Base-by-base conservation (phyloP, 208 protist genomes). In the Sergeia podlipaevii region DNA sequence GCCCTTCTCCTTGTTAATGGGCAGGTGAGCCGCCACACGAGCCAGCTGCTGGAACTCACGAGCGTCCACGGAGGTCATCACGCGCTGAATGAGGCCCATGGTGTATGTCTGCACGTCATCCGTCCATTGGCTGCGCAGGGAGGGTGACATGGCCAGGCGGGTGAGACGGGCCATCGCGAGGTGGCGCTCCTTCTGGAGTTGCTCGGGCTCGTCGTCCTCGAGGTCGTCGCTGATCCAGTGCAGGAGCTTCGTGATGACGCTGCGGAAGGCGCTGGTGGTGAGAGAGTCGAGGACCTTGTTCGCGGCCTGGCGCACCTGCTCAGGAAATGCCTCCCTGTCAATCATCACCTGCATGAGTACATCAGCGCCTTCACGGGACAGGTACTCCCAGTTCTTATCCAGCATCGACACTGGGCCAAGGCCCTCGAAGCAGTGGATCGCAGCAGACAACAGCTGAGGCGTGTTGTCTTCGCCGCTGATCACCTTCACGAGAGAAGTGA, bases 291-390 rank as follows among this genome's bases (percentile, higher is more conserved):
- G 66, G 23, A 77, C 74, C 65, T 84, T 82, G 18, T 53, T 57
- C 2, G 89, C 89, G 17, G 80, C 70, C 30, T 71, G 58, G 0
- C 85, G 79, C 50, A 89, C 85, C 20, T 47, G 47, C 55, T 84
- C 80, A 0, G 73, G 54, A 61, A 95, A 95, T 7, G 77, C 81
- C n/a, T 85, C 76, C 36, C 76, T 62, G 60, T 91, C 85, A 24
- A 93, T 39, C 64, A 85, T 84, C 11, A 95, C 80, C 65, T 95
- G 89, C 77, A 95, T 88, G 10, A 95, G 63, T 17, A 95, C 72
- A 61, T 95, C 89, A 1, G 85, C 80, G 4, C 82, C 89, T 36
- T 95, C 89, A 10, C 89, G 82, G 0, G 85, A 74, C 2, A 95
- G 70, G 57, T 85, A 91, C 59, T 92, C 84, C 62, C 66, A 83